Base-by-base conservation (phyloP, 1,139 yeast species). In the Zygosaccharomyces sapae region DNA sequence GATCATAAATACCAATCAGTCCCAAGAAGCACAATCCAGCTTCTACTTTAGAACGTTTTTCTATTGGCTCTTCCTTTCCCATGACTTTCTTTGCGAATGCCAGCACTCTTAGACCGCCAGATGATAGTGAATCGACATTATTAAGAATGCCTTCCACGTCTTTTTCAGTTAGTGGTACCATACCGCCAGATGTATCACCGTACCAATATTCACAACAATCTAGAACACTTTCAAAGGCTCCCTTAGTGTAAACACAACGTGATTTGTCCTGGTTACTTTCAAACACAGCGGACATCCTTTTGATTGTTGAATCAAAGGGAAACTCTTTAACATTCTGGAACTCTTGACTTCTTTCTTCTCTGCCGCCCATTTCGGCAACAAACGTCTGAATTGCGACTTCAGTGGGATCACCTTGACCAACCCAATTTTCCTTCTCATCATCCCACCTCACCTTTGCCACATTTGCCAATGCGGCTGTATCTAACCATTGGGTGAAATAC, bases 1-100 rank as follows among this genome's bases (percentile, higher is more conserved):
- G 98, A 69, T 92, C 98, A 57, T 88, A 88, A 89, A 92, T 89
- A 51, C 97, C 98, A 55, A 88, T 75, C 40, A 94, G 69, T 3
- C 98, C 98, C 57, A 86, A 77, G 62, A 92, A 90, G 4, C 79
- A 74, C 59, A 90, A 73, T 31, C 80, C 83, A 6, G 84, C 84
- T 18, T 95, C 96, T 38, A 86, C 95, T 44, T 49, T 53, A 3
- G 42, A 52, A 49, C 67, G 61, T 29, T 61, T 55, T 31, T 54
- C 53, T 16, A 39, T 20, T 18, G 85, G 84, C 48, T 67, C 69
- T 20, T 58, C 58, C 10, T 66, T 69, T 1, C 70, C 57, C 40
- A 70, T 70, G 4, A 68, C 55, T 46, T 67, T 72, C 20, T 63
- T 62, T 30, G 95, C 97, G 68, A 89, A 79, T 0, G 86, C 94